Percentiles rank a stretch among this genome's conserved stretches.
Conservation (phyloP, 2,329 filamentous ascomycete genomes). For the Karstenula rhodostoma region DNA sequence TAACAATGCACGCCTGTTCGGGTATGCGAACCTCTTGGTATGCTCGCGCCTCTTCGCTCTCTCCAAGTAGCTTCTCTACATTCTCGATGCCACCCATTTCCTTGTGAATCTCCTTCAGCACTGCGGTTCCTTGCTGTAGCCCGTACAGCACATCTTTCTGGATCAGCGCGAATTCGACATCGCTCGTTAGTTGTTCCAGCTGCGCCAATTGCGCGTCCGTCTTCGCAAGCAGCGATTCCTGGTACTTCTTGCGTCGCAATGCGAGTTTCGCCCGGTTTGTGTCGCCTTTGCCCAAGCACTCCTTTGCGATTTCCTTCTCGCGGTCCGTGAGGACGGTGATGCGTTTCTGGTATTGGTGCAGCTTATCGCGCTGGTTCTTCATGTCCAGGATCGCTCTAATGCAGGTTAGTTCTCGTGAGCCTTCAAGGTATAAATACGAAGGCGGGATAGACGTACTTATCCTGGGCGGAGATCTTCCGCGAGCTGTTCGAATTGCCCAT, state of each 20-base stretch:
- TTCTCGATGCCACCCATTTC: constrained; percentile 96
- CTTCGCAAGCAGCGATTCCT: constrained; percentile 85
- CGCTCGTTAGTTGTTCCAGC: constrained; percentile 84
- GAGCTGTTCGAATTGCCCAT: constrained; percentile 73
- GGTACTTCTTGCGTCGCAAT: constrained; percentile 94
- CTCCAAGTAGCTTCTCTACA: constrained; percentile 94
- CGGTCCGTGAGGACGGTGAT: constrained; percentile 85
- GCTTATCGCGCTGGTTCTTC: constrained; percentile 95
- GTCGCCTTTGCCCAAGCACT: constrained; percentile 82
- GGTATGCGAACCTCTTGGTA: constrained; percentile 77
- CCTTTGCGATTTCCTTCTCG: constrained; percentile 84
- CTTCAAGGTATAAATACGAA: too few relatives aligned
- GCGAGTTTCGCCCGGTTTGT: constrained; percentile 85
- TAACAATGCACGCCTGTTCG: neutral
- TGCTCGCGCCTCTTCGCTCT: constrained; percentile 86
- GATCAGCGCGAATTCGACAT: constrained; percentile 94
- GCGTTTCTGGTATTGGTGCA: constrained; percentile 93
- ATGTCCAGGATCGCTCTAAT: constrained; percentile 92
- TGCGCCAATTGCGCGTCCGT: constrained; percentile 95
- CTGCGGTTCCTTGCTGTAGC: constrained; percentile 87
- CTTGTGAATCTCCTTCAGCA: constrained; percentile 87
- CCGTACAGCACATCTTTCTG: constrained; percentile 97
- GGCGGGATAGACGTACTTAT: constrained; percentile 70
- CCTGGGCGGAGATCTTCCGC: constrained; percentile 77
- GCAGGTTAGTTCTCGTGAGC: constrained; percentile 17